Percentiles rank a stretch among this genome's conserved stretches.
phyloP scores from a whole-genome alignment of 805 yeast species.

The Zygotorulaspora sp. region DNA sequence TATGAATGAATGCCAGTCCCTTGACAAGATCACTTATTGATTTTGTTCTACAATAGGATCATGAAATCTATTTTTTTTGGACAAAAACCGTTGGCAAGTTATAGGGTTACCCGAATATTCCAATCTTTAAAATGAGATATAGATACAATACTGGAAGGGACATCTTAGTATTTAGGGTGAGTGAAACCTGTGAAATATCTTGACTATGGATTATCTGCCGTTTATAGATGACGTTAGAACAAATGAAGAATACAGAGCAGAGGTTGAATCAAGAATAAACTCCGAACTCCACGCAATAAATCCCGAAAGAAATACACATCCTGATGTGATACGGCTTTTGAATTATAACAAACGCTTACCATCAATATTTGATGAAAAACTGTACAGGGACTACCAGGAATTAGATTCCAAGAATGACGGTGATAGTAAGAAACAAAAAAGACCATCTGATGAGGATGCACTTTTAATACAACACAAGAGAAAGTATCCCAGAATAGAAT shows the following conservation, averaged over 20 bases:
- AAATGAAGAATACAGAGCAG: neutral
- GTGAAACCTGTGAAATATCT: no score
- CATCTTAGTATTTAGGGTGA: no score
- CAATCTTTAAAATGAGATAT: no score
- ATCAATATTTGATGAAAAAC: neutral
- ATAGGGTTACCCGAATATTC: no score
- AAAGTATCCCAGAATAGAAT: slow-evolving; percentile 31
- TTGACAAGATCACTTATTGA: no score
- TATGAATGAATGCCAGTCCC: no score
- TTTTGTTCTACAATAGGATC: no score
- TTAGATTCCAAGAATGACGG: slow-evolving; percentile 1
- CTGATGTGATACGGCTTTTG: slow-evolving; percentile 12
- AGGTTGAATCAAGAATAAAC: slow-evolving; percentile 14
- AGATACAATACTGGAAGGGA: no score
- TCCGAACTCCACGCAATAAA: slow-evolving; percentile 30
- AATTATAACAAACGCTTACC: neutral
- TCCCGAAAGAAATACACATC: slow-evolving; percentile 12
- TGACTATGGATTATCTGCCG: slow-evolving; percentile 20
- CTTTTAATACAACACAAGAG: slow-evolving; percentile 8
- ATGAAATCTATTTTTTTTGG: no score
- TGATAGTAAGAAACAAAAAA: slow-evolving; percentile 4
- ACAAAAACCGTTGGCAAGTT: no score
- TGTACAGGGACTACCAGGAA: slow-evolving; percentile 2
- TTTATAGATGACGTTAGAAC: slow-evolving; percentile 7
- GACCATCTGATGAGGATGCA: slow-evolving; percentile 9